A percentile compares a stretch with the other conserved stretches of the same genome.
These are phyloP conservation scores for Cochlearia excelsa DNA, from an alignment of 345 rosid genomes.

Conservation along the genomic window DNA sequence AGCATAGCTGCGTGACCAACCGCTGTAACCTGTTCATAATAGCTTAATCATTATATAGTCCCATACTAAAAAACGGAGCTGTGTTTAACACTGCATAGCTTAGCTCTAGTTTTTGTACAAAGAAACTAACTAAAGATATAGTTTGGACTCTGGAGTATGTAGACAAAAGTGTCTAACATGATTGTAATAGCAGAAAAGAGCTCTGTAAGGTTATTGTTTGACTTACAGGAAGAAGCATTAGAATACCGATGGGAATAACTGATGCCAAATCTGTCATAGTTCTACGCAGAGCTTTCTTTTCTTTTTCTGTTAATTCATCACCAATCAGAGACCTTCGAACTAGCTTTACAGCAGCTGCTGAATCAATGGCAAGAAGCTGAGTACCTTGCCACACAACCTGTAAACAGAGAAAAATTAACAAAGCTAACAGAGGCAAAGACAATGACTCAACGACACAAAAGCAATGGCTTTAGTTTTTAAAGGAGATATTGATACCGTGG, in stretches of 20 bases:
- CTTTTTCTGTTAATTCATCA: conserved; percentile 83
- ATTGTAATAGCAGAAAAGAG: conserved; percentile 7
- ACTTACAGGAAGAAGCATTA: conserved; percentile 99
- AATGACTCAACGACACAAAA: conserved; percentile 8
- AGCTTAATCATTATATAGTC: conserved; percentile 9
- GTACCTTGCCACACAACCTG: conserved; percentile 99
- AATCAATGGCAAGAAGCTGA: conserved; percentile 91
- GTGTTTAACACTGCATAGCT: conserved; percentile 14
- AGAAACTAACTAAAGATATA: conserved; percentile 14
- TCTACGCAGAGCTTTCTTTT: conserved; percentile 75
- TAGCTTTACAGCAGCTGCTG: conserved; percentile 71
- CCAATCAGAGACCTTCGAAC: conserved; percentile 70
- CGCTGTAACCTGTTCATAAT: conserved; percentile 73
- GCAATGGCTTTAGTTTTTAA: conserved; percentile 1
- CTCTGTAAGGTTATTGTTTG: conserved; percentile 6
- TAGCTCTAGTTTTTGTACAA: conserved; percentile 16
- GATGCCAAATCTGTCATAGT: conserved; percentile 96
- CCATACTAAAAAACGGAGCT: background rate
- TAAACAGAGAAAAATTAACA: background rate
- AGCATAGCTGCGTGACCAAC: conserved; percentile 96
- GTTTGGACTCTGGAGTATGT: background rate
- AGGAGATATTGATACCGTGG: conserved; percentile 60
- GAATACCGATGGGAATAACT: conserved; percentile 81
- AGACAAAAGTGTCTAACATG: background rate
- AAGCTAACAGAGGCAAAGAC: conserved; percentile 17